A percentile compares a stretch with the other conserved stretches of the same genome.
These are phyloP conservation scores for Fusarium armeniacum DNA, from an alignment of 2,329 filamentous ascomycete genomes.

Conservation along the genomic window DNA sequence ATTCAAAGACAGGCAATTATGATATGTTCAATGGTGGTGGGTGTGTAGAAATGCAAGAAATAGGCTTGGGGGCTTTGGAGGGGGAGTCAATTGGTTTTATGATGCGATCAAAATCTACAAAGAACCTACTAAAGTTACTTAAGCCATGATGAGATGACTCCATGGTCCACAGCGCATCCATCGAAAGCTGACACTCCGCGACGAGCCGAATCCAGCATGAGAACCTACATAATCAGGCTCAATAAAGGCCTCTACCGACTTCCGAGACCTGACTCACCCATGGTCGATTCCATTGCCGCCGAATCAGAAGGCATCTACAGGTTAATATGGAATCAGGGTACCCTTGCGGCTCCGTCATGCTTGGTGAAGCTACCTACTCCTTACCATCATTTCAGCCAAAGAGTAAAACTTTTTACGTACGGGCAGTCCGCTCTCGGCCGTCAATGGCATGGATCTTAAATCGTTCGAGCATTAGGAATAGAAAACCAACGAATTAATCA, in stretches of 20 bases:
- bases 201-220: slow-evolving; percentile 47
- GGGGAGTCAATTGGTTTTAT: slow-evolving; percentile 40
- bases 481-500: slow-evolving; percentile 19
- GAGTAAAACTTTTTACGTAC: slow-evolving; percentile 42
- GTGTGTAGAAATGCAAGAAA: slow-evolving; percentile 9
- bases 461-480: slow-evolving; percentile 23
- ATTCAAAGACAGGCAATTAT: slow-evolving; percentile 9
- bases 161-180: slow-evolving; percentile 24
- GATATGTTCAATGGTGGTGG: not conserved
- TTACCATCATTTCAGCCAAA: slow-evolving; percentile 6
- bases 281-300: slow-evolving; percentile 28
- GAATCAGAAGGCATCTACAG: slow-evolving; percentile 35
- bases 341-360: slow-evolving; percentile 39
- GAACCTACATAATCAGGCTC: slow-evolving; percentile 25
- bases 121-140: slow-evolving; percentile 2
- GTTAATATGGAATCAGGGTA: slow-evolving; percentile 29
- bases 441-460: slow-evolving; percentile 10
- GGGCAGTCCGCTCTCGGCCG: slow-evolving; percentile 38
- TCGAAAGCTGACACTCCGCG: slow-evolving; percentile 37
- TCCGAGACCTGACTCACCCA: slow-evolving; percentile 47
- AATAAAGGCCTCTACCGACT: slow-evolving; percentile 42
- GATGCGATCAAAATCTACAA: slow-evolving; percentile 27
- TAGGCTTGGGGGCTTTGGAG: slow-evolving; percentile 3
- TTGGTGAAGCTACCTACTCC: slow-evolving; percentile 7
- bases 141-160: slow-evolving; percentile 45